Evolutionary conservation across 805 yeast genomes (phyloP).

Genomic region (Scheffersomyces ergatensis): DNA sequence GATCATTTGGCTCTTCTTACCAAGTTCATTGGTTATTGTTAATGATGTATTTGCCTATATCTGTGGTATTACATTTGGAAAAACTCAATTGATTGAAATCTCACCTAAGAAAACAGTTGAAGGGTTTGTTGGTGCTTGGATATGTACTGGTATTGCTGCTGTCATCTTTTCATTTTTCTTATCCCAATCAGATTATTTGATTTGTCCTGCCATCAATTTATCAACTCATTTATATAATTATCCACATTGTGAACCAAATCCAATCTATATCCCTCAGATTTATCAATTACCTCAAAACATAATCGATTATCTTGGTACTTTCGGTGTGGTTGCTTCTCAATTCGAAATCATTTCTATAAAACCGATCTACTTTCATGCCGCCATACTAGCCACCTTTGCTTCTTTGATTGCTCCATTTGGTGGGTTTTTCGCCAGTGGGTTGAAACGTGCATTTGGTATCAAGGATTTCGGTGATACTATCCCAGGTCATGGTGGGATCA

Average conservation of each 20-base stretch:
- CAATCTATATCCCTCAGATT: slow-evolving; percentile 81
- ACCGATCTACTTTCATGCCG: slow-evolving; percentile 89
- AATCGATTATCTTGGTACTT: slow-evolving; percentile 34
- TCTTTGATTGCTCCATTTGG: slow-evolving; percentile 98
- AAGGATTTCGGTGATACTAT: slow-evolving; percentile 98
- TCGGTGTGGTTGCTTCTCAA: slow-evolving; percentile 8
- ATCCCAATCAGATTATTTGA: slow-evolving; percentile 67
- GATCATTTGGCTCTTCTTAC: slow-evolving; percentile 89
- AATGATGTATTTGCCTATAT: slow-evolving; percentile 96
- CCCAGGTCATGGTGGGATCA: slow-evolving; percentile 98
- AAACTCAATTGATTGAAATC: slow-evolving; percentile 85
- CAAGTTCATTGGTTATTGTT: slow-evolving; percentile 86
- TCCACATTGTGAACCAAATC: slow-evolving; percentile 77
- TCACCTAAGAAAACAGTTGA: slow-evolving; percentile 98
- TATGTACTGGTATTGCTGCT: slow-evolving; percentile 80
- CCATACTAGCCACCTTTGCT: slow-evolving; percentile 87
- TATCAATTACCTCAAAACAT: slow-evolving; percentile 72
- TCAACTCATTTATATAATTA: slow-evolving; percentile 61
- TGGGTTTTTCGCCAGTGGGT: slow-evolving; percentile 97
- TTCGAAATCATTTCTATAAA: slow-evolving; percentile 57
- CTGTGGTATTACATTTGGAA: slow-evolving; percentile 96
- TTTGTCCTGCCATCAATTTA: slow-evolving; percentile 79
- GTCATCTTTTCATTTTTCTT: slow-evolving; percentile 62
- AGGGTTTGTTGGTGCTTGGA: slow-evolving; percentile 97
- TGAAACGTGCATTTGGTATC: slow-evolving; percentile 92